These are phyloP conservation scores for Picea abies DNA, from an alignment of 83 land plant species.

Conservation along the genomic window DNA sequence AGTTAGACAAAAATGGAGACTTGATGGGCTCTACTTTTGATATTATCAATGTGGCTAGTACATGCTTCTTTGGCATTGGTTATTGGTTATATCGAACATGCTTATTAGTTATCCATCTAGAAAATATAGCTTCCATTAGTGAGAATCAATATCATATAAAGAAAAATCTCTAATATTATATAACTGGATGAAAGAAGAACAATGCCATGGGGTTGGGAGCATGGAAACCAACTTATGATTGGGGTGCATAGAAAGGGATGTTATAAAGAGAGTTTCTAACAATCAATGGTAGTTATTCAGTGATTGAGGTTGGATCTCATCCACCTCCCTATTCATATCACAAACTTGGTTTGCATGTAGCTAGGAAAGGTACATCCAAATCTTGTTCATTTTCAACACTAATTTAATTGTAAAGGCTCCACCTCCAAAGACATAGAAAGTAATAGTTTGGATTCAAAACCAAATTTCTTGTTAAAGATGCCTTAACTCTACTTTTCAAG, in stretches of 20 bases:
- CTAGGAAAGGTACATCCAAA: too few relatives aligned
- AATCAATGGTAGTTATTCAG: conserved; percentile 39
- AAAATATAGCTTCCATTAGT: conserved; percentile 30
- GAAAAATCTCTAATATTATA: conserved; percentile 40
- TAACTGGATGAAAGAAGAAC: conserved; percentile 27
- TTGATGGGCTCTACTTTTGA: too few relatives aligned
- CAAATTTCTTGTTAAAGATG: too few relatives aligned
- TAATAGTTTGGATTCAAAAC: too few relatives aligned
- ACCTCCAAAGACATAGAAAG: too few relatives aligned
- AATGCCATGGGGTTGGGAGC: conserved; percentile 85
- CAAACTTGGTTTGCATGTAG: too few relatives aligned
- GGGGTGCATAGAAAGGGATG: conserved; percentile 75
- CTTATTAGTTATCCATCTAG: conserved; percentile 55
- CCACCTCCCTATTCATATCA: too few relatives aligned
- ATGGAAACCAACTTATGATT: conserved; percentile 76
- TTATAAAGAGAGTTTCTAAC: conserved; percentile 63
- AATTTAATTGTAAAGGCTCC: too few relatives aligned
- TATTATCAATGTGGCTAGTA: too few relatives aligned
- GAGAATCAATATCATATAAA: conserved; percentile 30
- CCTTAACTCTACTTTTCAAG: too few relatives aligned
- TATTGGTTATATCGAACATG: conserved; percentile 83
- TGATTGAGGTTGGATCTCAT: not conserved
- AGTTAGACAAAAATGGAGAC: too few relatives aligned
- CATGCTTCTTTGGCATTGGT: conserved; percentile 48
- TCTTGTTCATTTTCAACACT: too few relatives aligned